phyloP scores from a whole-genome alignment of 306 rosid genomes.

The Datisca glomerata region DNA sequence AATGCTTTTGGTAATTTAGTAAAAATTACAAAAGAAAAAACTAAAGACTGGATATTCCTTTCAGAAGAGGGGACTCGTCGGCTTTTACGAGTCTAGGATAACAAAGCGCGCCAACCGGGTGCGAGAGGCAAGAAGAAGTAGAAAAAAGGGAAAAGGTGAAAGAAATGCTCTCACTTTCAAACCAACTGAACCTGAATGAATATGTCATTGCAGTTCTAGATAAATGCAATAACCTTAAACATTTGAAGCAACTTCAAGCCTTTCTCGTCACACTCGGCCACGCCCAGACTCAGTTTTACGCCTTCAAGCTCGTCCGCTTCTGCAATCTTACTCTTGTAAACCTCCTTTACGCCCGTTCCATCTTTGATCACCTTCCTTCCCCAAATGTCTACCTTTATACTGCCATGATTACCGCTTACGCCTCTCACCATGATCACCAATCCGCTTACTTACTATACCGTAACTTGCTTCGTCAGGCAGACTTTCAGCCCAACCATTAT shows the following conservation, averaged over 20 bases:
- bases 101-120: too few relatives aligned
- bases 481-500: conserved; percentile 37
- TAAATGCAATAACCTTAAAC: conserved; percentile 37
- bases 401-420: conserved; percentile 62
- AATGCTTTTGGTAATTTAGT: too few relatives aligned
- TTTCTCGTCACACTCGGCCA: conserved; percentile 41
- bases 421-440: conserved; percentile 25
- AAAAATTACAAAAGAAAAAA: too few relatives aligned
- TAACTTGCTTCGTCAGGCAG: conserved; percentile 29
- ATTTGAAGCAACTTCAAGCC: conserved; percentile 59
- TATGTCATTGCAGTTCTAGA: conserved; percentile 23
- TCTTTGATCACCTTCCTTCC: conserved; percentile 34
- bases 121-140: too few relatives aligned
- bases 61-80: too few relatives aligned
- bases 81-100: too few relatives aligned
- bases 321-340: conserved; percentile 34
- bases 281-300: conserved; percentile 54
- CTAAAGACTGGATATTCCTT: too few relatives aligned
- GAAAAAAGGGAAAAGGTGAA: neutral
- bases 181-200: conserved; percentile 19
- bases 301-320: conserved; percentile 69
- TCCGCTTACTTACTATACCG: conserved; percentile 29
- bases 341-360: conserved; percentile 41
- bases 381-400: conserved; percentile 56
- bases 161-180: conserved; percentile 3